Conservation (phyloP, 75 land plant genomes). For the Selaginella moellendorffii region DNA sequence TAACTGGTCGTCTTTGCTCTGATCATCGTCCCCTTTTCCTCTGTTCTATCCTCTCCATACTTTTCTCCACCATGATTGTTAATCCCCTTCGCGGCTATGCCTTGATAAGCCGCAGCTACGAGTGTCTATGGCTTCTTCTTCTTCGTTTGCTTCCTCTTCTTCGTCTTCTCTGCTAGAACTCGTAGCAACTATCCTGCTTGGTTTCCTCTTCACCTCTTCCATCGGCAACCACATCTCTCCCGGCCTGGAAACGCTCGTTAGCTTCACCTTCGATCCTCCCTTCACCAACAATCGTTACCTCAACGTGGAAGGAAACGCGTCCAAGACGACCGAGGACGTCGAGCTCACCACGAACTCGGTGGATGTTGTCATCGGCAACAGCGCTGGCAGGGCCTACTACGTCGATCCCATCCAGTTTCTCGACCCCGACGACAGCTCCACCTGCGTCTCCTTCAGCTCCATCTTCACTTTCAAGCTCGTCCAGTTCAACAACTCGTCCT, state of each 20-base stretch:
- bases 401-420: neutral
- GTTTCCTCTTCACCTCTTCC: neutral
- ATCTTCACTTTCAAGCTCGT: slow-evolving; percentile 1
- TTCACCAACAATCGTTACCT: neutral
- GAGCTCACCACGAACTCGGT: neutral
- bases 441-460: neutral
- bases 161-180: too few relatives aligned
- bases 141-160: too few relatives aligned
- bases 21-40: neutral
- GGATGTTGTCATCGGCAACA: neutral
- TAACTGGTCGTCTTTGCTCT: neutral
- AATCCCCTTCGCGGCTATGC: neutral
- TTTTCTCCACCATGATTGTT: neutral
- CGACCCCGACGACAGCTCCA: neutral
- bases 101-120: neutral
- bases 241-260: neutral
- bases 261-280: neutral
- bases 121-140: neutral
- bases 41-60: neutral
- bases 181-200: neutral
- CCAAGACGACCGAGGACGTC: neutral
- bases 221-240: neutral
- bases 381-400: slow-evolving; percentile 1
- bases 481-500: neutral
- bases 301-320: neutral